These are phyloP conservation scores for Coniochaeta ligniaria DNA, from an alignment of 2,329 filamentous ascomycete genomes.

Conservation along the genomic window DNA sequence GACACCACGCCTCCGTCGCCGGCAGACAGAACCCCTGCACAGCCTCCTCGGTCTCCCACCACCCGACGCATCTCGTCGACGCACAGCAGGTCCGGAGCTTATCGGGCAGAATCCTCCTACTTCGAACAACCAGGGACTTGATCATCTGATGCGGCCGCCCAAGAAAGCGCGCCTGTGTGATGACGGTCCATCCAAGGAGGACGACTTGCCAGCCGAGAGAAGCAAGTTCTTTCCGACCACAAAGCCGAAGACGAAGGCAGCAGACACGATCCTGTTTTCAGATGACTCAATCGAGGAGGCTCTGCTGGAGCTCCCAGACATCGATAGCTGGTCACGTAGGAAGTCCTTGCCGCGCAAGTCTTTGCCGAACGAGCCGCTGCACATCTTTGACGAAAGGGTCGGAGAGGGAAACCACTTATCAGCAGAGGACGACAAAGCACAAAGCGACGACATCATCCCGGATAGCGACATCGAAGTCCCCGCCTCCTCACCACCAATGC, in stretches of 20 bases:
- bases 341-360: conserved; percentile 24
- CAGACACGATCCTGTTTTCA: conserved; percentile 40
- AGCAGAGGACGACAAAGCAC: background rate
- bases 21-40: conserved; percentile 44
- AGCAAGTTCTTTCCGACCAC: conserved; percentile 47
- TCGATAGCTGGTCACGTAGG: conserved; percentile 37
- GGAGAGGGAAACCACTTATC: conserved; percentile 7
- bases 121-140: background rate
- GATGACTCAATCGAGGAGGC: conserved; percentile 52
- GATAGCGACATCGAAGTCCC: conserved; percentile 13
- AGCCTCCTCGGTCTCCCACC: conserved; percentile 27
- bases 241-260: conserved; percentile 19
- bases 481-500: conserved; percentile 8
- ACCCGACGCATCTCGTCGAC: conserved; percentile 13
- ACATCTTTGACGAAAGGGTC: conserved; percentile 36
- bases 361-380: conserved; percentile 26
- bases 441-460: background rate
- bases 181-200: conserved; percentile 24
- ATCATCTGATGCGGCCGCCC: conserved; percentile 30
- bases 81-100: conserved; percentile 14
- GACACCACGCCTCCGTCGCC: conserved; percentile 35
- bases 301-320: conserved; percentile 41
- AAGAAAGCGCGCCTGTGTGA: conserved; percentile 52
- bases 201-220: conserved; percentile 28
- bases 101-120: background rate